Conservation (phyloP, 768 basidiomycete genomes). For the Leccinum arenicola region DNA sequence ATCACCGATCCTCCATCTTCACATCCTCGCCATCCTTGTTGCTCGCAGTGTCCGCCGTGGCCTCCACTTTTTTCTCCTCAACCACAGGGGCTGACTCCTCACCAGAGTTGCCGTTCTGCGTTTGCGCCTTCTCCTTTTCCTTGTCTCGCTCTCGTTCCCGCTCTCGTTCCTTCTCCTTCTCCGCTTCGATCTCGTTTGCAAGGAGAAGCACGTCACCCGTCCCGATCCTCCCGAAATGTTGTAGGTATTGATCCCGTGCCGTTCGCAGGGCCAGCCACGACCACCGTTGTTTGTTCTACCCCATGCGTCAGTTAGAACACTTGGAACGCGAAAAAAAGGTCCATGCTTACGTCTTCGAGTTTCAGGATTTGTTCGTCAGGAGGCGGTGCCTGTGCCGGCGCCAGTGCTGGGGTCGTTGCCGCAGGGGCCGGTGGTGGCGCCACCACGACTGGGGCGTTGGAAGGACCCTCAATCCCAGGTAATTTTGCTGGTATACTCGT, state of each 20-base stretch:
- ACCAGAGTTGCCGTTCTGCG: constrained; percentile 17
- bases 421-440: constrained; percentile 11
- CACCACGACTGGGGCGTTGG: constrained; percentile 14
- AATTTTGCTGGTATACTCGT: constrained; percentile 32
- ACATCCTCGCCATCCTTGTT: constrained; percentile 40
- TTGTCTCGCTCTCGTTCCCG: constrained; percentile 35
- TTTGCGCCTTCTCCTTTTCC: constrained; percentile 29
- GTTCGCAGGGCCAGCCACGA: constrained; percentile 80
- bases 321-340: background rate
- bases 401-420: constrained; percentile 15
- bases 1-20: constrained; percentile 46
- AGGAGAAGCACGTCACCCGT: constrained; percentile 66
- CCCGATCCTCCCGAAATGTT: constrained; percentile 81
- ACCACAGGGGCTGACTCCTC: constrained; percentile 33
- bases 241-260: constrained; percentile 68
- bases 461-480: constrained; percentile 33
- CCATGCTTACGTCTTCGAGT: constrained; percentile 55
- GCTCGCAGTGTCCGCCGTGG: constrained; percentile 19
- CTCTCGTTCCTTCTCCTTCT: constrained; percentile 38
- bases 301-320: constrained; percentile 11
- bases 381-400: constrained; percentile 27
- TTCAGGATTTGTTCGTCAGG: constrained; percentile 51
- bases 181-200: constrained; percentile 34
- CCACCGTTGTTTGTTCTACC: constrained; percentile 72
- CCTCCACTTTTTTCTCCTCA: constrained; percentile 27